Percentiles rank a stretch among this genome's conserved stretches.
Evolutionary conservation across 164 flowering plant genomes (phyloP).

Genomic region (Kalanchoe fedtschenkoi): DNA sequence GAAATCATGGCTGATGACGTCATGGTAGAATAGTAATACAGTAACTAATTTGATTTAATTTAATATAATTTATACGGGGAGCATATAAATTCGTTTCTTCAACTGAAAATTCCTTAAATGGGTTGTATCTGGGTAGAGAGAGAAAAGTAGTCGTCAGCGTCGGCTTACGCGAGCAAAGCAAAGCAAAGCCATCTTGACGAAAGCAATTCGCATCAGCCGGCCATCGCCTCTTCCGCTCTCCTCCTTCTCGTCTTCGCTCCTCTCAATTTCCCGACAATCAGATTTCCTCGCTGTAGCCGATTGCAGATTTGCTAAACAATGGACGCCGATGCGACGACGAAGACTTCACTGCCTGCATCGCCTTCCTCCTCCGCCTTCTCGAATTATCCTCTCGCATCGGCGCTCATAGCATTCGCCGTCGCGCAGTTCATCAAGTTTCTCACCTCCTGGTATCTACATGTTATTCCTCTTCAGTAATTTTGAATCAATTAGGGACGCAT

Average conservation of each 20-base stretch:
- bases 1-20: too few species aligned
- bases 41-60: too few species aligned
- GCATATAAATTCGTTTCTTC: too few species aligned
- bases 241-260: too few species aligned
- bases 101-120: too few species aligned
- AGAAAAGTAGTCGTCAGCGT: conserved; percentile 1
- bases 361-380: conserved; percentile 20
- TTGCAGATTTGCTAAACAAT: conserved; percentile 8
- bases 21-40: too few species aligned
- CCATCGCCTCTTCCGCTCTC: too few species aligned
- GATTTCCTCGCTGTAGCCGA: not conserved
- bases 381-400: conserved; percentile 53
- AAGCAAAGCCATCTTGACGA: too few species aligned
- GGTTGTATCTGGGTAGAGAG: too few species aligned
- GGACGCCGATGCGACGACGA: conserved; percentile 3
- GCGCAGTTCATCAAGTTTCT: conserved; percentile 62
- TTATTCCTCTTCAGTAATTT: too few species aligned
- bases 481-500: too few species aligned
- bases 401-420: conserved; percentile 44
- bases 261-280: not conserved
- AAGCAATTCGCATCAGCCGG: not conserved
- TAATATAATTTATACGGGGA: too few species aligned
- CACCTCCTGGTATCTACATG: conserved; percentile 43
- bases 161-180: not conserved
- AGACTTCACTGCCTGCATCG: conserved; percentile 9